phyloP scores from a whole-genome alignment of 2,329 filamentous ascomycete species.

The Talaromyces piceae region DNA sequence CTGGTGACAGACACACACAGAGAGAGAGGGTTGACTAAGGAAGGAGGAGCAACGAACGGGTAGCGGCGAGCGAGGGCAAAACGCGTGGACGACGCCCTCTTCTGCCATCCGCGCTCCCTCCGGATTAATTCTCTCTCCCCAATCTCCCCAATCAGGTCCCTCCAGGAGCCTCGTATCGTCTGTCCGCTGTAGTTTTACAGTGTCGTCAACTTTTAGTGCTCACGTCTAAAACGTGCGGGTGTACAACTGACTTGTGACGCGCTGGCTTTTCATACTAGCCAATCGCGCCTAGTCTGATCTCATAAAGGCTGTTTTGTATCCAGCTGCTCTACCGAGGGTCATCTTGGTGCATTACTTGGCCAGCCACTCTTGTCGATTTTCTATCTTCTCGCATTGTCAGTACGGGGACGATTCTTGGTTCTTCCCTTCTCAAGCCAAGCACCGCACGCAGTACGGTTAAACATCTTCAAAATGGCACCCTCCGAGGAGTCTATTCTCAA shows the following conservation, averaged over 20 bases:
- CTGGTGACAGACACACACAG: no score
- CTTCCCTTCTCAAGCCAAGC: neutral
- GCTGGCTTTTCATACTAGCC: neutral
- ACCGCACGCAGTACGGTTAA: no score
- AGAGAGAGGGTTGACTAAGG: slow-evolving; percentile 3
- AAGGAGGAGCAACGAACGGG: slow-evolving; percentile 3
- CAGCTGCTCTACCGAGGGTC: neutral
- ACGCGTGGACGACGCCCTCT: slow-evolving; percentile 10
- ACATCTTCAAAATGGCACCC: slow-evolving; percentile 37
- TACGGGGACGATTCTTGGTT: neutral
- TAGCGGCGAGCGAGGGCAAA: slow-evolving; percentile 13
- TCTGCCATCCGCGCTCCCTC: slow-evolving; percentile 4
- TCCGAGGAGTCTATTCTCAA: slow-evolving; percentile 67
- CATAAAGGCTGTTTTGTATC: neutral
- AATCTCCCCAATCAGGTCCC: neutral
- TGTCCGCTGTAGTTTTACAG: neutral
- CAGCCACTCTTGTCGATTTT: neutral
- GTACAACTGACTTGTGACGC: neutral
- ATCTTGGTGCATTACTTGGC: neutral
- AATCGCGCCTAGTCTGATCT: neutral
- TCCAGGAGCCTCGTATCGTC: neutral
- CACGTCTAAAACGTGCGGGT: neutral
- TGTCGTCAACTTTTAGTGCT: neutral
- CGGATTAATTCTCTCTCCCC: neutral
- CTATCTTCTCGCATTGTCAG: neutral